phyloP scores from a whole-genome alignment of 1,284 basidiomycete genomes.

The Erythrobasidium hasegawianum region DNA sequence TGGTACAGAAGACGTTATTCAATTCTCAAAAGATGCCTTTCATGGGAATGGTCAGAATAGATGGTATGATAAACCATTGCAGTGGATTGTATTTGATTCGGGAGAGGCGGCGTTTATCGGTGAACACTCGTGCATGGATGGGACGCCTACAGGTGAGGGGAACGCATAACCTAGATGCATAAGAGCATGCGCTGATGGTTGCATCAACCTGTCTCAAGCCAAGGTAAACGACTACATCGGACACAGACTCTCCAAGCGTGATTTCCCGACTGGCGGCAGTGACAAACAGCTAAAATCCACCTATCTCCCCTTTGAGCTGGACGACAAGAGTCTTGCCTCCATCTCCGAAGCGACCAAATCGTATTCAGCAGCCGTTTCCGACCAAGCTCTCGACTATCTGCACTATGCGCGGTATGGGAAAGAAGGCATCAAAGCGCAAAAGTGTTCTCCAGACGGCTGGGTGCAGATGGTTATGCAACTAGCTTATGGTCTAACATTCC shows the following conservation, averaged over 20 bases:
- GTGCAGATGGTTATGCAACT: conserved; percentile 83
- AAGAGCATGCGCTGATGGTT: too few species aligned
- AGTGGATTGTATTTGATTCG: conserved; percentile 77
- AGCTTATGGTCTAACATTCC: conserved; percentile 60
- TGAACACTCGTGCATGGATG: conserved; percentile 89
- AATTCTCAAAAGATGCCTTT: conserved; percentile 39
- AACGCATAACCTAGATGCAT: too few species aligned
- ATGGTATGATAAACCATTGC: conserved; percentile 68
- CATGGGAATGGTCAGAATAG: conserved; percentile 50
- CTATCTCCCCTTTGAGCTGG: conserved; percentile 65
- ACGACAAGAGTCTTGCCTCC: conserved; percentile 53
- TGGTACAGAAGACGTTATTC: conserved; percentile 6
- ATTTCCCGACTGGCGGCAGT: conserved; percentile 45
- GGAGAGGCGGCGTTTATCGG: conserved; percentile 77
- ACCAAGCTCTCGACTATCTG: conserved; percentile 64
- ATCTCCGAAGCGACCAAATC: conserved; percentile 60
- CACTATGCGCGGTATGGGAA: conserved; percentile 74
- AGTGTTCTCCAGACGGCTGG: conserved; percentile 86
- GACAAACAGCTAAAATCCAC: conserved; percentile 53
- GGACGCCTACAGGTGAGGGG: conserved; percentile 52
- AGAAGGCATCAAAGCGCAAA: conserved; percentile 76
- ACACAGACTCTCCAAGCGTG: conserved; percentile 38
- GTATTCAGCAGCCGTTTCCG: conserved; percentile 57
- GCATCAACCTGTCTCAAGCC: too few species aligned
- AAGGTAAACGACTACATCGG: conserved; percentile 65